These are phyloP conservation scores for Terfezia boudieri DNA, from an alignment of 495 filamentous ascomycete genomes.

Conservation along the genomic window DNA sequence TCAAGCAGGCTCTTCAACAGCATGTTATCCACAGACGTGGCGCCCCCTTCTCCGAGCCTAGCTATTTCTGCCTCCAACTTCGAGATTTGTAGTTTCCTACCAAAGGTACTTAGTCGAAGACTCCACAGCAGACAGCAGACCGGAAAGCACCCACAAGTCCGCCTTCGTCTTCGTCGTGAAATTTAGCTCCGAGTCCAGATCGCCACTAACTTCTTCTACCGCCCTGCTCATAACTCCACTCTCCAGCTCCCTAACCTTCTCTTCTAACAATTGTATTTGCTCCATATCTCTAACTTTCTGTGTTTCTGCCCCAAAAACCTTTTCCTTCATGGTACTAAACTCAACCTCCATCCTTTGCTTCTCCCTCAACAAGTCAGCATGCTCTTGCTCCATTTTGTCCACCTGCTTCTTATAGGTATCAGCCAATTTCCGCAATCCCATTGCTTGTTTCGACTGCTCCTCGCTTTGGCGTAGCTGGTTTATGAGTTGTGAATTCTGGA, in stretches of 20 bases:
- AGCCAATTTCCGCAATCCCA: conserved; percentile 16
- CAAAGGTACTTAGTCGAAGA: conserved; percentile 1
- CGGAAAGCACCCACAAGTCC: conserved; percentile 9
- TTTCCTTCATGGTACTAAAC: conserved; percentile 15
- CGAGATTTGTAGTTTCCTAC: conserved; percentile 15
- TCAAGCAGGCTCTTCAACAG: conserved; percentile 16
- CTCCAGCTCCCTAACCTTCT: conserved; percentile 34
- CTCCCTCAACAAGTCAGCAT: conserved; percentile 12
- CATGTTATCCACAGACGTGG: conserved; percentile 13
- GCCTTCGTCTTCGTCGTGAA: conserved; percentile 15
- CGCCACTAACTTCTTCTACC: conserved; percentile 11
- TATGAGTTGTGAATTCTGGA: conserved; percentile 12
- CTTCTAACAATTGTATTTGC: conserved; percentile 22
- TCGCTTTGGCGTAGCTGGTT: conserved; percentile 15
- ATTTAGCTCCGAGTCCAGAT: conserved; percentile 16
- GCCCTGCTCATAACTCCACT: conserved; percentile 22
- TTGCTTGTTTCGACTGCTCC: conserved; percentile 17
- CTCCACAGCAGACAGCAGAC: background rate
- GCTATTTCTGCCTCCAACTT: conserved; percentile 15
- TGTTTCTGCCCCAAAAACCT: conserved; percentile 13
- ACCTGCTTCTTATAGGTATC: conserved; percentile 19
- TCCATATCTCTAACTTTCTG: conserved; percentile 20
- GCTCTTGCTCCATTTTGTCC: conserved; percentile 16
- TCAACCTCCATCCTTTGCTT: conserved; percentile 12
- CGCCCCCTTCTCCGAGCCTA: conserved; percentile 13